Conservation (phyloP, 2,329 filamentous ascomycete species). For the Westerdykella ornata region DNA sequence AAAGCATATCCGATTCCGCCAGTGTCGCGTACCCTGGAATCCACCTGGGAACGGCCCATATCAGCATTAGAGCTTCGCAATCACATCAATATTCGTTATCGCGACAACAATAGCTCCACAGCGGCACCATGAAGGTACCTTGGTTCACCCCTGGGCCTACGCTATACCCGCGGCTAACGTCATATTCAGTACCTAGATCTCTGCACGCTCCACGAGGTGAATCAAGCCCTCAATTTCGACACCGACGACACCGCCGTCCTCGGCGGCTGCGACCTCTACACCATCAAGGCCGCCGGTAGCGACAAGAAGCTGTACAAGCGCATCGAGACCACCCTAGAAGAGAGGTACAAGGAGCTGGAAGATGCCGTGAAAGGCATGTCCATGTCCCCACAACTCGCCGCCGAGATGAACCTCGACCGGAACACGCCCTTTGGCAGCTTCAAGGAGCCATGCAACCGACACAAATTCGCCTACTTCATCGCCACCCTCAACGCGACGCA, state of each 20-base stretch:
- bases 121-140: slow-evolving; percentile 37
- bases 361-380: slow-evolving; percentile 73
- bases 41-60: slow-evolving; percentile 10
- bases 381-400: slow-evolving; percentile 65
- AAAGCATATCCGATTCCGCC: slow-evolving; percentile 18
- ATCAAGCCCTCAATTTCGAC: slow-evolving; percentile 89
- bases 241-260: slow-evolving; percentile 87
- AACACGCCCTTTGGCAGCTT: slow-evolving; percentile 89
- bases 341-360: slow-evolving; percentile 81
- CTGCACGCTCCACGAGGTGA: slow-evolving; percentile 84
- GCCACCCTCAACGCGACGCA: slow-evolving; percentile 95
- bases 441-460: slow-evolving; percentile 77
- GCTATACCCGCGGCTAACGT: background rate
- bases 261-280: slow-evolving; percentile 93
- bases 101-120: slow-evolving; percentile 2
- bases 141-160: slow-evolving; percentile 18
- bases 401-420: slow-evolving; percentile 65
- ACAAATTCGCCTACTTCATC: slow-evolving; percentile 93
- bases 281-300: slow-evolving; percentile 86
- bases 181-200: slow-evolving; percentile 74
- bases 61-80: background rate
- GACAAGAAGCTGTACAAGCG: slow-evolving; percentile 97
- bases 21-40: slow-evolving; percentile 11
- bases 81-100: background rate
- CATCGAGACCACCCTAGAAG: slow-evolving; percentile 85